phyloP scores from a whole-genome alignment of 192 early-diverging fungal species.

The Pilaira anomala region DNA sequence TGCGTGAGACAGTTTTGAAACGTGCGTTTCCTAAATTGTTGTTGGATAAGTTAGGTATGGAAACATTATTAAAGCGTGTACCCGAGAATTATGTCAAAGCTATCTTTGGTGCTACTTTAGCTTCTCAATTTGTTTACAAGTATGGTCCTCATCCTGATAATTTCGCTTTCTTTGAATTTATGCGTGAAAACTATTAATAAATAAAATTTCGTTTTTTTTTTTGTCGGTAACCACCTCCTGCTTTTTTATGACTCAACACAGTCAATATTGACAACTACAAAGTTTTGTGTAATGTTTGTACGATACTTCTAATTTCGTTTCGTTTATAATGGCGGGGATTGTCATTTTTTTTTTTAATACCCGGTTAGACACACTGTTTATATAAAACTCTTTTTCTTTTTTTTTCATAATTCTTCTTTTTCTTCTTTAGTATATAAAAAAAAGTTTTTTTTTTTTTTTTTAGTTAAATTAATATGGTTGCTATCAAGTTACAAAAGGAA shows the following conservation, averaged over 20 bases:
- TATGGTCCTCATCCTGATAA: constrained; percentile 91
- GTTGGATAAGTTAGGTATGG: constrained; percentile 85
- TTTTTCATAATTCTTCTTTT: background rate
- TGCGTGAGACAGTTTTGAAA: constrained; percentile 78
- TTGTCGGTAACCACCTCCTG: background rate
- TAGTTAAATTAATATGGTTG: constrained; percentile 14
- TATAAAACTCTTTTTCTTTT: background rate
- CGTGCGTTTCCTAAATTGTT: constrained; percentile 94
- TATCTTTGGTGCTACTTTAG: constrained; percentile 96
- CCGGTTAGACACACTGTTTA: background rate
- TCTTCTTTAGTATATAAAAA: background rate
- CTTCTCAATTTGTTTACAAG: constrained; percentile 94
- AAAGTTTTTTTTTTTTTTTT: background rate
- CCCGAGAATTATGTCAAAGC: constrained; percentile 95
- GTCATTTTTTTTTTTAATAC: constrained; percentile 4
- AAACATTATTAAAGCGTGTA: constrained; percentile 83
- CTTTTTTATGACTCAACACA: background rate
- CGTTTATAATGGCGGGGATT: background rate
- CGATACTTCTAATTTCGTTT: too few relatives aligned
- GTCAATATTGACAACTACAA: background rate
- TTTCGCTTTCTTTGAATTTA: constrained; percentile 98
- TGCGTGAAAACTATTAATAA: constrained; percentile 45
- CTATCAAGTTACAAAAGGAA: constrained; percentile 36
- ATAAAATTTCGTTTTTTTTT: background rate
- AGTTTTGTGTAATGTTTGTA: background rate